phyloP scores from a whole-genome alignment of 2,329 filamentous ascomycete species.

The Calonectria pseudoreteaudii region DNA sequence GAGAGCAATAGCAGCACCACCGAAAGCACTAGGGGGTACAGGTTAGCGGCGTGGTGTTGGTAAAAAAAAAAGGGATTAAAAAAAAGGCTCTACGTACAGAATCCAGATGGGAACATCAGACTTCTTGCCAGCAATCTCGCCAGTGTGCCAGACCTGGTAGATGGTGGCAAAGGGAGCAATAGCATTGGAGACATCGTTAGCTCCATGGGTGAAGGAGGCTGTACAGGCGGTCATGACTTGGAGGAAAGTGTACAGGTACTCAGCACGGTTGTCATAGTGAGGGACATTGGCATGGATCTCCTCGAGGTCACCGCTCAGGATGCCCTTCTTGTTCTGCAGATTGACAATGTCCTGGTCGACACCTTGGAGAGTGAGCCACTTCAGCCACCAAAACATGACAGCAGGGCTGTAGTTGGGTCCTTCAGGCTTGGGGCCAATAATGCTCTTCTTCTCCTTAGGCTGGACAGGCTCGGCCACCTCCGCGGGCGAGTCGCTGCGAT shows the following conservation, averaged over 20 bases:
- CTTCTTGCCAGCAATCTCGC: constrained; percentile 55
- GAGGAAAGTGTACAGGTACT: constrained; percentile 71
- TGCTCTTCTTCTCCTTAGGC: constrained; percentile 29
- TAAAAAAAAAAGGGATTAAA: background rate
- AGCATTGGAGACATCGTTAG: constrained; percentile 74
- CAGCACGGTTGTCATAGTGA: constrained; percentile 69
- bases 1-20: constrained; percentile 63
- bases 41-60: background rate
- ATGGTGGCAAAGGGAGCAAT: constrained; percentile 73
- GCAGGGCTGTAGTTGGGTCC: constrained; percentile 17
- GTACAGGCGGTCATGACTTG: constrained; percentile 72
- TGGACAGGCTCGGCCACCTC: constrained; percentile 18
- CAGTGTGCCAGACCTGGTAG: constrained; percentile 69
- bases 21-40: constrained; percentile 52
- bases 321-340: constrained; percentile 55
- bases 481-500: background rate
- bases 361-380: constrained; percentile 39
- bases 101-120: constrained; percentile 70
- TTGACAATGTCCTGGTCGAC: constrained; percentile 44
- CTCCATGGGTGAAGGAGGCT: constrained; percentile 74
- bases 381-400: constrained; percentile 41
- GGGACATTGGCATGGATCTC: constrained; percentile 67
- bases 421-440: constrained; percentile 38
- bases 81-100: constrained; percentile 49
- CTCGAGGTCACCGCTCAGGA: constrained; percentile 64